Evolutionary conservation across 2,329 filamentous ascomycete species (phyloP), one percentile per base, ranked within the genome.

Genomic region (Aspergillus bombycis): DNA sequence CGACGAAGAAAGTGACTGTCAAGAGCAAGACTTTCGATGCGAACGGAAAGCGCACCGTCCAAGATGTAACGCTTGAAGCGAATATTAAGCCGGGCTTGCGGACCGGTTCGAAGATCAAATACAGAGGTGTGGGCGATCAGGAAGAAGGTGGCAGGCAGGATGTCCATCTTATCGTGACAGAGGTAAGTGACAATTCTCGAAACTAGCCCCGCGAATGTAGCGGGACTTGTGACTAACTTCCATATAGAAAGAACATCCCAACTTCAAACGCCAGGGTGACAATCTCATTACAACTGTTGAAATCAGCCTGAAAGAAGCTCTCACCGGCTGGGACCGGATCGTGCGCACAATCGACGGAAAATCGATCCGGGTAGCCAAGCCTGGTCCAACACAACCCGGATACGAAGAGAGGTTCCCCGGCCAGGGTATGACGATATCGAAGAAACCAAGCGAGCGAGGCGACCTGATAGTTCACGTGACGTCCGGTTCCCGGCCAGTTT

Each of bases 91-190:
- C 93, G 7, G 95, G 95, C 63, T 82, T 98, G 79, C 97, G 98
- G 82, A 94, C 96, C 71, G 95, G 95, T 34, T 96, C 92, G 74
- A 99, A 98, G 85, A 97, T 99, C 80, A 97, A 97, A 81, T 99
- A 97, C 76, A 92, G 91, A 74, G 93, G 94, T 48, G 94, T 99
- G n/a, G 95, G 95, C 12, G 95, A 99, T 78, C 94, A 98, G 77
- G 93, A 97, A 65, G 95, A 98, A 75, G 95, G 95, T 48, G 94
- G 94, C 16, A 92, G 93, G 63, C 95, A 99, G 78, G 95, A 99
- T 79, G 80, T 99, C 58, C 94, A 97, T 77, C 96, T 99, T 72
- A 90, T 99, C 63, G 87, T 99, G 26, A 91, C 93, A 79, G 94
- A 97, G 90, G 93, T 94, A 87, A 83, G 89, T 75, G 43, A 11